Conservation (phyloP, 352 stramenopile genomes). For the Hyaloperonospora brassicae region DNA sequence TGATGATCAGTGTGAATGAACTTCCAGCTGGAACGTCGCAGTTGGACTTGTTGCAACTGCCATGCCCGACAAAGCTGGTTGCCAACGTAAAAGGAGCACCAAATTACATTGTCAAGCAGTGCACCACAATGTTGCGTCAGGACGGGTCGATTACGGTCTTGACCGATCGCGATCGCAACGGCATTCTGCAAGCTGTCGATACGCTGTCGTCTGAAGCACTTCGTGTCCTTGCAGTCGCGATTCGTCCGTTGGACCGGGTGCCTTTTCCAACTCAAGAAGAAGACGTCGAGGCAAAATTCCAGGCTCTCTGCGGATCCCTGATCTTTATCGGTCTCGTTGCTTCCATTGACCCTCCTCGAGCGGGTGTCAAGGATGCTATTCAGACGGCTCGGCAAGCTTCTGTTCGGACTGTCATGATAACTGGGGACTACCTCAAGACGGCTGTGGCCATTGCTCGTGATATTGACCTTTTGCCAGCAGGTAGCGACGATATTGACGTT, state of each 20-base stretch:
- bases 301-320: conserved; percentile 55
- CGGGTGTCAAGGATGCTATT: conserved; percentile 53
- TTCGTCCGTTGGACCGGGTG: conserved; percentile 44
- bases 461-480: conserved; percentile 77
- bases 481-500: conserved; percentile 29
- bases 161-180: conserved; percentile 25
- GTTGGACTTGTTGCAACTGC: conserved; percentile 39
- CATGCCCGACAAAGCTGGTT: conserved; percentile 32
- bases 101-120: conserved; percentile 59
- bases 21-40: conserved; percentile 21
- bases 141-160: conserved; percentile 40
- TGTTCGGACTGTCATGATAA: conserved; percentile 88
- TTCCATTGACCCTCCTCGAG: conserved; percentile 74
- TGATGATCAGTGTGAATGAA: conserved; percentile 84
- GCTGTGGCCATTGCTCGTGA: conserved; percentile 88
- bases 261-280: conserved; percentile 43
- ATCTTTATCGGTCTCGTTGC: conserved; percentile 91
- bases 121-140: conserved; percentile 35
- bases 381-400: conserved; percentile 41
- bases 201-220: conserved; percentile 56
- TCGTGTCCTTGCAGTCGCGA: conserved; percentile 86
- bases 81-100: conserved; percentile 62
- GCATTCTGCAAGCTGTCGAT: conserved; percentile 48
- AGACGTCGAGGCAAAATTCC: conserved; percentile 49
- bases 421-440: conserved; percentile 92